Conservation (phyloP, 2,329 filamentous ascomycete species). For the Elsinoe necatrix region DNA sequence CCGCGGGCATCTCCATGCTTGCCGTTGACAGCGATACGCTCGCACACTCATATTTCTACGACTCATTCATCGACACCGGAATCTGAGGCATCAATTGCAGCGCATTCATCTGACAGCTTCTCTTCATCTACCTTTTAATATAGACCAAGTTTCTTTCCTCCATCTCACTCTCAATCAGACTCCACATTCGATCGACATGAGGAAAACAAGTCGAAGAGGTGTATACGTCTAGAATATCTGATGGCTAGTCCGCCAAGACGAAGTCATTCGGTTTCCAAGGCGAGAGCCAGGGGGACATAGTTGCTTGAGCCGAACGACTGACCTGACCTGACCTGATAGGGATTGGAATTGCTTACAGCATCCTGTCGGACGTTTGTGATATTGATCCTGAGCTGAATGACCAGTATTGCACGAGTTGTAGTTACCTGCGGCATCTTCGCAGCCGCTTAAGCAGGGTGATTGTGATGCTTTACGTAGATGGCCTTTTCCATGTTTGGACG, state of each 20-base stretch:
- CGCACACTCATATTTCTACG: neutral
- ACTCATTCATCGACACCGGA: neutral
- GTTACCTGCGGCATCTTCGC: too few relatives aligned
- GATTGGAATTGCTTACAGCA: too few relatives aligned
- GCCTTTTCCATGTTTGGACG: too few relatives aligned
- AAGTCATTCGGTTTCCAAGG: constrained; percentile 5
- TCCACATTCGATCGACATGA: neutral
- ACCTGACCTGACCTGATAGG: too few relatives aligned
- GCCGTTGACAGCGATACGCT: neutral
- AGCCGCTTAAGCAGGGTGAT: too few relatives aligned
- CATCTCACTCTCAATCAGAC: neutral
- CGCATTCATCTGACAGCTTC: neutral
- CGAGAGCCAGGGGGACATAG: too few relatives aligned
- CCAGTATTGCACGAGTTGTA: too few relatives aligned
- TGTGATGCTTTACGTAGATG: too few relatives aligned
- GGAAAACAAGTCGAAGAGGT: constrained; percentile 4
- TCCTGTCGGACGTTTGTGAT: too few relatives aligned
- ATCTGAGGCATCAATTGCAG: neutral
- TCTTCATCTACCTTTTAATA: neutral
- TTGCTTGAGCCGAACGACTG: too few relatives aligned
- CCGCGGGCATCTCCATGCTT: neutral
- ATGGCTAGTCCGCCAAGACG: constrained; percentile 1
- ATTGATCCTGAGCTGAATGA: too few relatives aligned
- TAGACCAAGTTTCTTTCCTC: neutral
- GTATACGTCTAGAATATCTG: neutral